Evolutionary conservation across 2,329 filamentous ascomycete species (phyloP), one percentile per base, ranked within the genome.

Genomic region (Aspergillus proliferans): DNA sequence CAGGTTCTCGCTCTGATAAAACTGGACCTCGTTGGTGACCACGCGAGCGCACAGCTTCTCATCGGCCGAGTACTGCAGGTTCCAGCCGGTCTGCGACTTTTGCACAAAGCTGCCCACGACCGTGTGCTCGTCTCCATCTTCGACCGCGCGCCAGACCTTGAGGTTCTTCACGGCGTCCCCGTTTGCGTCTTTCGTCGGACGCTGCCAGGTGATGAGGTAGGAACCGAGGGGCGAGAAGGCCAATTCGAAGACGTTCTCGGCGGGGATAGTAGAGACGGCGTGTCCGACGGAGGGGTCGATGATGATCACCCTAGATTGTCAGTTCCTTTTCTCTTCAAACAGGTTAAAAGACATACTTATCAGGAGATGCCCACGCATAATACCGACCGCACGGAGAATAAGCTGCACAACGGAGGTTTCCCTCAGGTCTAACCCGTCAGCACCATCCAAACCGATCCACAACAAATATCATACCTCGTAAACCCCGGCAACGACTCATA

Each of bases 11-110:
- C 88, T 93, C 72, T 95, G 82, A 76, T 92, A 97, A 71, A 98
- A 95, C 64, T 97, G 93, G 49, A 98, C 88, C 77, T 97, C 91
- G 69, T 98, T 98, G 70, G 88, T 96, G 62, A 97, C 92, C 54
- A 85, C 80, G 58, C 93, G 89, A 57, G 92, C 93, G 70, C 92
- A 97, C 70, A 88, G 92, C 68, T 84, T 82, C 78, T 98, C 93
- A 67, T 98, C 93, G 51, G 83, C 81, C 26, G 91, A 95, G 72
- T 97, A 98, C 73, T 97, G 92, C 66, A 98, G 78, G 68, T 96
- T 97, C 92, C 92, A 97, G 64, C 91, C 88, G 42, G 87, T 88
- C 76, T 95, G 89, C 57, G 84, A 87, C 78, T 96, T 96, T 72
- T 98, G 93, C 58, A 98, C 93, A 68, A 94, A 98, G 63, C 84